Conservation (phyloP, 768 basidiomycete species). For the Leccinum sublutescens region DNA sequence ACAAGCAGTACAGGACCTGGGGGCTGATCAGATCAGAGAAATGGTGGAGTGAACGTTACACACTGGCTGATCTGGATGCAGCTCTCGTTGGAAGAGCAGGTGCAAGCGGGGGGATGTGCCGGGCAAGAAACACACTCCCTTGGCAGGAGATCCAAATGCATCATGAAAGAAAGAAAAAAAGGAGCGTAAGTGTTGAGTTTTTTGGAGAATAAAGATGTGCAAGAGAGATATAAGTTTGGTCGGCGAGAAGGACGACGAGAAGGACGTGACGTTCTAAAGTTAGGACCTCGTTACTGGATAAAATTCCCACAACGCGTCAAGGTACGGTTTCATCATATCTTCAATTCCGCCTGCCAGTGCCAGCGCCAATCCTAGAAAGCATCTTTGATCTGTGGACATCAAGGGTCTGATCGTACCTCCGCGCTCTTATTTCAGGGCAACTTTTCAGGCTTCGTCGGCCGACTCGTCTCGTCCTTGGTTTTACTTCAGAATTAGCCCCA, state of each 20-base stretch:
- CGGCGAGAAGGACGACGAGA: slow-evolving; percentile 3
- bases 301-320: neutral
- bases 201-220: slow-evolving; percentile 16
- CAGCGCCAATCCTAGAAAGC: no score
- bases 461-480: neutral
- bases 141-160: slow-evolving; percentile 36
- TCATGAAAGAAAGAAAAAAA: slow-evolving; percentile 29
- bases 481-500: neutral
- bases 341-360: neutral
- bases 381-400: neutral
- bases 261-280: neutral
- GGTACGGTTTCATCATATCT: neutral
- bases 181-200: slow-evolving; percentile 32
- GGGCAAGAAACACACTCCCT: slow-evolving; percentile 55
- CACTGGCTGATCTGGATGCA: slow-evolving; percentile 65
- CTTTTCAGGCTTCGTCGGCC: neutral
- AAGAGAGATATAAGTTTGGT: slow-evolving; percentile 25
- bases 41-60: slow-evolving; percentile 18
- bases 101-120: slow-evolving; percentile 47
- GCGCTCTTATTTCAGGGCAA: neutral
- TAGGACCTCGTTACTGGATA: slow-evolving; percentile 5
- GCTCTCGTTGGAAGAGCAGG: slow-evolving; percentile 51
- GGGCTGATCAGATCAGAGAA: slow-evolving; percentile 2
- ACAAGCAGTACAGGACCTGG: slow-evolving; percentile 61
- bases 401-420: neutral